Evolutionary conservation across 140 eudicot species (phyloP).

Genomic region (Bidens hawaiensis): DNA sequence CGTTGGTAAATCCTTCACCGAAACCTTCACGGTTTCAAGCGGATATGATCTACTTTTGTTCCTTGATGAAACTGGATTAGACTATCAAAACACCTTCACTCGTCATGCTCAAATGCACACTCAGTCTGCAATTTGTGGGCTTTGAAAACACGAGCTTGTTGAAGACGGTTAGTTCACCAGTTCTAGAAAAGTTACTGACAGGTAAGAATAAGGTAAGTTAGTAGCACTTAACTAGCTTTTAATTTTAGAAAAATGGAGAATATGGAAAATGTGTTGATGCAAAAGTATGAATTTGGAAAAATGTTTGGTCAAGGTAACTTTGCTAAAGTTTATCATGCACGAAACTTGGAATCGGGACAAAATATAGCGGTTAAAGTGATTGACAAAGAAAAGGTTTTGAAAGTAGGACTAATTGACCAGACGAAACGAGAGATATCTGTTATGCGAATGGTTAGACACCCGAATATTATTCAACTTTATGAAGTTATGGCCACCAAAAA

Average conservation of each 20-base stretch:
- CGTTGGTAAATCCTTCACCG: conserved; percentile 25
- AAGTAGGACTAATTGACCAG: neutral
- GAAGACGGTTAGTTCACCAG: neutral
- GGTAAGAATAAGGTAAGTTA: neutral
- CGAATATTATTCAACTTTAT: neutral
- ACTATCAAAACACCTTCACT: neutral
- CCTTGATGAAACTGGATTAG: neutral
- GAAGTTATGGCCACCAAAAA: neutral
- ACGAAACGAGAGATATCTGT: neutral
- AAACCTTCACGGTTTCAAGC: neutral
- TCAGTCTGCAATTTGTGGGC: neutral
- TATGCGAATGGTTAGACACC: neutral
- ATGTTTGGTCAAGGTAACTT: neutral
- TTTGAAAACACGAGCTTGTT: neutral
- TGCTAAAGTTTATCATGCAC: neutral
- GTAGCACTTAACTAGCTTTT: neutral
- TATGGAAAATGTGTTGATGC: neutral
- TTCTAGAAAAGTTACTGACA: neutral
- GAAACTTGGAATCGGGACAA: neutral
- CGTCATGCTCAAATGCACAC: neutral
- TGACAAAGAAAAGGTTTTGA: neutral
- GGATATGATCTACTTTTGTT: neutral
- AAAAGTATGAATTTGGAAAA: neutral
- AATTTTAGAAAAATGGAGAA: neutral
- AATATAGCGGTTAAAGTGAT: neutral